Evolutionary conservation across 83 land plant species (phyloP), one percentile per base, ranked within the genome.

Genomic region (Isoetes engelmannii): DNA sequence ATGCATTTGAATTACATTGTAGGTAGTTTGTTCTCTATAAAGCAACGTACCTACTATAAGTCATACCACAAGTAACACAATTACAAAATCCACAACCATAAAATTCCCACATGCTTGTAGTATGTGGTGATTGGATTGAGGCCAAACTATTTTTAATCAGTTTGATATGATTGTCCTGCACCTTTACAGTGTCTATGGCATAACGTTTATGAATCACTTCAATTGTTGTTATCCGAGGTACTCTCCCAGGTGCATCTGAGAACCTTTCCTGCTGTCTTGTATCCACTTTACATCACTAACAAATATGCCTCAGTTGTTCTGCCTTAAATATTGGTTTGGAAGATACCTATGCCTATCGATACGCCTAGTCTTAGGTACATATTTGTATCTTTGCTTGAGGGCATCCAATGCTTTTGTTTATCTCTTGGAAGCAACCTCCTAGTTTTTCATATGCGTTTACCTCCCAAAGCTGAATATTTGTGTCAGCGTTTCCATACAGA

Each of bases 351-450:
- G 92, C 86, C 98, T 84, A 49, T 83, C 82, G 68, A 92, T 87
- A 21, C 97, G 90, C 59, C 80, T 87, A 51, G 89, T 80, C 61
- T 92, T 91, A 46, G 85, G 83, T 49, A 92, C 84, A 71, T 92
- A 89, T 74, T 85, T 84, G 78, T 84, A 89, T 3, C 96, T 87
- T 45, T 87, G 80, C 77, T 84, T 84, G 12, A 88, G 83, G 69
- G 98, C 89, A 64, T 84, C 84, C 12, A 75, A 57, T 93, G 98
- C 69, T 82, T 93, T 62, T 70, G 85, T 5, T 77, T 78, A 69
- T 93, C 98, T 73, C 98, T 93, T 17, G 98, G 98, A 50, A 90
- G 88, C 67, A 90, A 77, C 76, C 92, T 79, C 98, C 98, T 61
- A 93, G 79, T 77, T 93, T 96, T 70, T 93, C 96, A 50, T 96